Conservation (phyloP, 108 stramenopile species). For the Thalassiosira profunda region DNA sequence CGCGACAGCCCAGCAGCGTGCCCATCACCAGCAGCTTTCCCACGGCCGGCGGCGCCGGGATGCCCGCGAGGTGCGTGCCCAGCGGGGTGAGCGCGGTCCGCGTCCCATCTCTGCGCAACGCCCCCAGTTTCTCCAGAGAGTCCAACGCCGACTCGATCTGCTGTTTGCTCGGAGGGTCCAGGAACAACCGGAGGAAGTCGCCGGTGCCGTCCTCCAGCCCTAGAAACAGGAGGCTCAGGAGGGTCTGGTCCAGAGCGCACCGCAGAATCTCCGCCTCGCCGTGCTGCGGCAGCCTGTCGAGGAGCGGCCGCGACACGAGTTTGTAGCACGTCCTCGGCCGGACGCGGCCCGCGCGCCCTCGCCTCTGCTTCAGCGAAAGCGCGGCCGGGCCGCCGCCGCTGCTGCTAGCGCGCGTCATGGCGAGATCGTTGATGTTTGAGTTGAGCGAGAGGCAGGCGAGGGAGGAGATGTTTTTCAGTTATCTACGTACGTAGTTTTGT, state of each 20-base stretch:
- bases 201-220: slow-evolving; percentile 79
- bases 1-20: slow-evolving; percentile 78
- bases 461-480: too few species aligned
- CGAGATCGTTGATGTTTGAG: too few species aligned
- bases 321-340: slow-evolving; percentile 88
- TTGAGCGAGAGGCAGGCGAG: too few species aligned
- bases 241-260: slow-evolving; percentile 85
- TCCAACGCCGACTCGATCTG: slow-evolving; percentile 63
- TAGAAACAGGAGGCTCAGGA: slow-evolving; percentile 79
- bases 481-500: too few species aligned
- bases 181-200: slow-evolving; percentile 56
- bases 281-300: slow-evolving; percentile 62
- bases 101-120: slow-evolving; percentile 32
- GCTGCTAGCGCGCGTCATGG: too few species aligned
- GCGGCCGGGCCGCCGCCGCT: too few species aligned
- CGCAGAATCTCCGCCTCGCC: slow-evolving; percentile 81
- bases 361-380: slow-evolving; percentile 80
- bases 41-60: slow-evolving; percentile 85
- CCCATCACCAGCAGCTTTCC: slow-evolving; percentile 88
- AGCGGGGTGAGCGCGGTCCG: slow-evolving; percentile 63
- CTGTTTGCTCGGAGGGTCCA: slow-evolving; percentile 76
- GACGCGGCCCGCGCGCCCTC: slow-evolving; percentile 89
- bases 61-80: slow-evolving; percentile 84
- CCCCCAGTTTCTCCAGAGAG: slow-evolving; percentile 71
- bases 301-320: slow-evolving; percentile 66